Base-by-base conservation (phyloP, 2,329 filamentous ascomycete species). In the Sclerotinia subarctica region DNA sequence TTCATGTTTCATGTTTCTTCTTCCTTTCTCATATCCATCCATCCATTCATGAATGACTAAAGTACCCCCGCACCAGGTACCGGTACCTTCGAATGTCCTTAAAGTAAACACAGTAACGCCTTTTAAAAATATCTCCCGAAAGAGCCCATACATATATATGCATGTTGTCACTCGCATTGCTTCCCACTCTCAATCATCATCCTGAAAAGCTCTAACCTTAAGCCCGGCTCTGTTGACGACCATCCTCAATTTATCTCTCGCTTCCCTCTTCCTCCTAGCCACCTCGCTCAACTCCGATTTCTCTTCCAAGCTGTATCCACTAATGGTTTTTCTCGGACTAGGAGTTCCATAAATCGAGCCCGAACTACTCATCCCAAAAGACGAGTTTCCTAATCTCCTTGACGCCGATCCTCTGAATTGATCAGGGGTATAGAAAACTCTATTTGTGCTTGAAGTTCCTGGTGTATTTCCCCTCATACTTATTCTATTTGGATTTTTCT, bases 231-330 rank as follows among this genome's bases (percentile, higher is more conserved):
- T 75, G 62, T 73, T 70, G 53, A 79, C 68, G 46, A 76, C 76
- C 5, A 54, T 71, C 70, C 72, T 78, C 63, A 90, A 76, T 76
- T 84, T 85, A 44, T 78, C 78, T 38, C 87, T 78, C 11, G 88
- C 82, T 4, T 81, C 83, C 73, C 82, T 82, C 72, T 86, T 81
- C 70, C 80, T 83, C n/a, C 81, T 81, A 70, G 82, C 78, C 77
- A 84, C 86, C 68, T 82, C 80, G 77, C 83, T 86, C 67, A 89
- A 76, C 38, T 81, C 81, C 38, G 78, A 79, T 79, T 87, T 89
- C 75, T 90, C 88, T 64, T 84, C 81, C 44, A 81, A 79, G 68
- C 82, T 86, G 72, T 86, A 90, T 24, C 86, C 86, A 69, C 82
- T 87, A 68, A 89, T 73, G 80, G 88, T 89, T 80, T 86, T 88